Evolutionary conservation across 176 grass and related monocot species (phyloP).

Genomic region (Oryza longistaminata): DNA sequence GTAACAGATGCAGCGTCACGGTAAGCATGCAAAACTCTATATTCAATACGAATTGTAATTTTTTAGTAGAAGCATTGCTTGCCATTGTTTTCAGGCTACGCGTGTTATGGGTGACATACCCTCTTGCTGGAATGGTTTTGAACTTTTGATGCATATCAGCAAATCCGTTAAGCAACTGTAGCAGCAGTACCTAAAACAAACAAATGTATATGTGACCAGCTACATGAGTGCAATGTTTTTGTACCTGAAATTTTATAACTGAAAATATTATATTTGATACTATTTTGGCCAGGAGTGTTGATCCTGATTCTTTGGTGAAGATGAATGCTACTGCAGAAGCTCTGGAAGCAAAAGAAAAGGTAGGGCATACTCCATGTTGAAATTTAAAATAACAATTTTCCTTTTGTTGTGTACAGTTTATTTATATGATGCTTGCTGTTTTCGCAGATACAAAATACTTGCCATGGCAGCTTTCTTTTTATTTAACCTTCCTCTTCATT

Average conservation of each 20-base stretch:
- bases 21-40: slow-evolving; percentile 49
- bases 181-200: neutral
- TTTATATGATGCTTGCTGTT: slow-evolving; percentile 20
- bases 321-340: slow-evolving; percentile 71
- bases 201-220: neutral
- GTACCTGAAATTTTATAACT: neutral
- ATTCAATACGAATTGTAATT: neutral
- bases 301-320: slow-evolving; percentile 61
- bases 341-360: slow-evolving; percentile 90
- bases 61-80: slow-evolving; percentile 13
- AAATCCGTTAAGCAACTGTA: neutral
- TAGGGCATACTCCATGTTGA: slow-evolving; percentile 27
- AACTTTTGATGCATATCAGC: slow-evolving; percentile 1
- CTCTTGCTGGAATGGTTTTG: neutral
- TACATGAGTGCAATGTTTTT: neutral
- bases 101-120: neutral
- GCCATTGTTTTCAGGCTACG: neutral
- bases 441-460: neutral
- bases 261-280: neutral
- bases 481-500: neutral
- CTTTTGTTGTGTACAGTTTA: neutral
- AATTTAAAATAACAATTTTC: slow-evolving; percentile 17
- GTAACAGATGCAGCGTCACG: slow-evolving; percentile 38
- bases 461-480: neutral
- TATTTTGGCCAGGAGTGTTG: slow-evolving; percentile 45